phyloP scores from a whole-genome alignment of 1,284 basidiomycete species.

The Irpex rosettiformis region DNA sequence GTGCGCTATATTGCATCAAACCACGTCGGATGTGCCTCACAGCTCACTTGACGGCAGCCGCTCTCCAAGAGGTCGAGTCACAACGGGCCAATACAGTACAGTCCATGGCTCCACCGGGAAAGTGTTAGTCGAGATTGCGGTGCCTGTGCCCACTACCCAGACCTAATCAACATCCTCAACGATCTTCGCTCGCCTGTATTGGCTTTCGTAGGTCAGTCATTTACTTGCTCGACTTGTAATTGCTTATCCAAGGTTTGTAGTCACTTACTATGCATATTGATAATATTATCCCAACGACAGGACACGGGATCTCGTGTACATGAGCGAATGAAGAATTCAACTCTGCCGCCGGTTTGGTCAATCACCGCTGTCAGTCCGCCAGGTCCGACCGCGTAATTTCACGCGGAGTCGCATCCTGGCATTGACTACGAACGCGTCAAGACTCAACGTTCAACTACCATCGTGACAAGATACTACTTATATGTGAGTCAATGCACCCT shows the following conservation, averaged over 20 bases:
- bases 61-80: background rate
- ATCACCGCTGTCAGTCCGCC: too few species aligned
- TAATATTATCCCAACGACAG: too few species aligned
- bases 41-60: background rate
- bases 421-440: too few species aligned
- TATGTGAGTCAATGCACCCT: too few species aligned
- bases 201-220: background rate
- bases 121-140: background rate
- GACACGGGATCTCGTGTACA: too few species aligned
- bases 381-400: too few species aligned
- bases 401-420: too few species aligned
- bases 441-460: too few species aligned
- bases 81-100: background rate
- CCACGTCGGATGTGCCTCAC: background rate
- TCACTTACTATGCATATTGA: background rate
- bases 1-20: background rate
- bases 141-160: background rate
- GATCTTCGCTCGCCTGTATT: background rate
- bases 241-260: background rate
- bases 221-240: background rate
- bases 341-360: too few species aligned
- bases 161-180: background rate
- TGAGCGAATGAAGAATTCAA: too few species aligned
- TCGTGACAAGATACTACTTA: too few species aligned
- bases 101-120: background rate